Base-by-base conservation (phyloP, 2,329 filamentous ascomycete genomes). In the Tolypocladium sp. region DNA sequence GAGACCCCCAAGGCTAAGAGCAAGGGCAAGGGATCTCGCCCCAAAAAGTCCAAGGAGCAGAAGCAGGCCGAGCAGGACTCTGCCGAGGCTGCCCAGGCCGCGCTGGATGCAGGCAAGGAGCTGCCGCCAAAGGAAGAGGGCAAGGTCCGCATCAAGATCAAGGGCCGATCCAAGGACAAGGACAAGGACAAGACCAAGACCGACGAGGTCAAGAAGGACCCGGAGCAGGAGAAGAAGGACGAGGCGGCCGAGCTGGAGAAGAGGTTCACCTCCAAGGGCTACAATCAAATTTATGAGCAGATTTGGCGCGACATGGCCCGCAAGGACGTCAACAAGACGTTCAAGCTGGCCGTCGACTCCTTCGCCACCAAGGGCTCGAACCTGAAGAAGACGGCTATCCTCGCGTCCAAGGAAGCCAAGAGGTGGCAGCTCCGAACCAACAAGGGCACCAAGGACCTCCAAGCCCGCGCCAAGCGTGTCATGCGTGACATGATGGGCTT, bases 401-500 rank as follows among this genome's bases (percentile, higher is more conserved):
- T 99, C 46, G 94, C 94, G 9, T 95, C 93, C 62, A 99, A 99
- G 72, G 94, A 99, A 76, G 93, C 94, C 58, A 92, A 95, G 70
- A 84, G 95, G 69, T 99, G 94, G 94, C 95, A 99, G 74, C 84
- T 95, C 61, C 89, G 92, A 49, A 99, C 94, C 58, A 99, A 99
- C 79, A 97, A 99, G 82, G 95, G 92, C 70, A 94, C 90, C 73
- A 99, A 99, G 74, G 94, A 99, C 73, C 90, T 96, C 4, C 94
- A 97, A 72, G 94, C 94, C 49, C 87, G 94, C 55, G 94, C 94
- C 60, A 99, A 99, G 81, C 89, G 94, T 65, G 93, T 93, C 61
- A 99, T 99, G 94, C 87, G 94, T 71, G 94, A 99, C 76, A 99
- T 99, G 94, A 94, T 97, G 84, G 87, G 90, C 60, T 99, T 97